Conservation (phyloP, 805 yeast species). For the Babjeviella inositovora region DNA sequence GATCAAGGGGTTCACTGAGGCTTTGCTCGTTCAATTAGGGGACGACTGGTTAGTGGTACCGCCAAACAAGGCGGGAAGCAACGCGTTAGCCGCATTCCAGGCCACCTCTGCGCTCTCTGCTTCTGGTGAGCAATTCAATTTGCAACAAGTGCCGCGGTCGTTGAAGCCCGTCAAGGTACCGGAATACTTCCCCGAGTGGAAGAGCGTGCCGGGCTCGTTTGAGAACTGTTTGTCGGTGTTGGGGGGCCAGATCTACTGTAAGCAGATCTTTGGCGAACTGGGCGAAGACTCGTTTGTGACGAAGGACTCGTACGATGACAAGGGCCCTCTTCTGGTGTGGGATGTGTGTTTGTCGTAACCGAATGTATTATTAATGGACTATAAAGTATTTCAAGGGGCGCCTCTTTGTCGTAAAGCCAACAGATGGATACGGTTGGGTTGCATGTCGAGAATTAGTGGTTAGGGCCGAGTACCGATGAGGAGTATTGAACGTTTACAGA, state of each 20-base stretch:
- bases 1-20: constrained; percentile 65
- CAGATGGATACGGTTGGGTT: too few species aligned
- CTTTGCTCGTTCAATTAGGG: constrained; percentile 40
- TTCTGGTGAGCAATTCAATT: constrained; percentile 12
- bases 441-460: too few species aligned
- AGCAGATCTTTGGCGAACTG: constrained; percentile 61
- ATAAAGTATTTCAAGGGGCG: too few species aligned
- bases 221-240: constrained; percentile 65
- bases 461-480: too few species aligned
- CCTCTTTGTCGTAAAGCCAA: too few species aligned
- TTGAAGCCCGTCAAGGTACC: constrained; percentile 59
- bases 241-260: constrained; percentile 80
- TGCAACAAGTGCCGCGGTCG: constrained; percentile 65
- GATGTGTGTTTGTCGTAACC: constrained; percentile 29
- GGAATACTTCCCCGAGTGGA: constrained; percentile 94
- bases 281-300: constrained; percentile 47
- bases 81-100: constrained; percentile 7
- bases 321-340: constrained; percentile 80
- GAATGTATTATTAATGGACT: too few species aligned
- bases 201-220: constrained; percentile 51
- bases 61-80: constrained; percentile 9
- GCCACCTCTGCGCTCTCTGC: constrained; percentile 12
- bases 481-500: too few species aligned
- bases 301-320: constrained; percentile 54
- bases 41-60: constrained; percentile 33